Evolutionary conservation across 768 basidiomycete species (phyloP).

Genomic region (Podaxis sp.): DNA sequence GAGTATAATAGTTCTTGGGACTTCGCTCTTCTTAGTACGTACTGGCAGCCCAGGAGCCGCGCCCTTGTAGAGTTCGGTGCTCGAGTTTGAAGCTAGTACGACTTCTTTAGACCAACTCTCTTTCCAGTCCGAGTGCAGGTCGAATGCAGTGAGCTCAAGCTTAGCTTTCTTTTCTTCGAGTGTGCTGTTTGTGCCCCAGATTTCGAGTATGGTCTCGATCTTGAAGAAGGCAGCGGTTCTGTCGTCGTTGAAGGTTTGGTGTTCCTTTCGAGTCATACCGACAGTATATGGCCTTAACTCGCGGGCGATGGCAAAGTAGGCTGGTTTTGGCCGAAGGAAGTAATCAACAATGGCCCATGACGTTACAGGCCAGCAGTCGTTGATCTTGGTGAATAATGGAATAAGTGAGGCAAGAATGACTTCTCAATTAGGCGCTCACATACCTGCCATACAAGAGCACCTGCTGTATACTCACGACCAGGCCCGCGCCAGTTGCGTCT

Average conservation of each 20-base stretch:
- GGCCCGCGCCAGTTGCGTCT: conserved; percentile 88
- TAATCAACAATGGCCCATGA: conserved; percentile 96
- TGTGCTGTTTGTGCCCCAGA: conserved; percentile 89
- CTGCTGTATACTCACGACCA: conserved; percentile 83
- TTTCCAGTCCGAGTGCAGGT: conserved; percentile 63
- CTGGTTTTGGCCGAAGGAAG: conserved; percentile 90
- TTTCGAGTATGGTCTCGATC: conserved; percentile 67
- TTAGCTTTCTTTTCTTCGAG: conserved; percentile 55
- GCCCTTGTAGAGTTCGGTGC: conserved; percentile 82
- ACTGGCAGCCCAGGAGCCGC: conserved; percentile 70
- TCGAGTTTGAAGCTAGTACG: conserved; percentile 66
- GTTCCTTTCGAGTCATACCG: conserved; percentile 81
- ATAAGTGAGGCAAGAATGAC: not conserved
- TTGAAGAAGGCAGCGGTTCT: conserved; percentile 66
- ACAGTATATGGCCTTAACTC: conserved; percentile 82
- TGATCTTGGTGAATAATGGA: conserved; percentile 47
- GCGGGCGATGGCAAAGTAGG: conserved; percentile 83
- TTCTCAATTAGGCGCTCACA: conserved; percentile 19
- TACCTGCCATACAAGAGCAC: conserved; percentile 96
- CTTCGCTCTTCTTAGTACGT: conserved; percentile 63
- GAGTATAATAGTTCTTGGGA: conserved; percentile 67
- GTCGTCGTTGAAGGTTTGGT: conserved; percentile 54
- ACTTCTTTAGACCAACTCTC: conserved; percentile 51
- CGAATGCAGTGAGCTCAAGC: conserved; percentile 66
- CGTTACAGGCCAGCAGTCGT: conserved; percentile 93